Percentiles rank a stretch among this genome's conserved stretches.
Evolutionary conservation across 306 rosid genomes (phyloP).

Genomic region (Carpinus viminea): DNA sequence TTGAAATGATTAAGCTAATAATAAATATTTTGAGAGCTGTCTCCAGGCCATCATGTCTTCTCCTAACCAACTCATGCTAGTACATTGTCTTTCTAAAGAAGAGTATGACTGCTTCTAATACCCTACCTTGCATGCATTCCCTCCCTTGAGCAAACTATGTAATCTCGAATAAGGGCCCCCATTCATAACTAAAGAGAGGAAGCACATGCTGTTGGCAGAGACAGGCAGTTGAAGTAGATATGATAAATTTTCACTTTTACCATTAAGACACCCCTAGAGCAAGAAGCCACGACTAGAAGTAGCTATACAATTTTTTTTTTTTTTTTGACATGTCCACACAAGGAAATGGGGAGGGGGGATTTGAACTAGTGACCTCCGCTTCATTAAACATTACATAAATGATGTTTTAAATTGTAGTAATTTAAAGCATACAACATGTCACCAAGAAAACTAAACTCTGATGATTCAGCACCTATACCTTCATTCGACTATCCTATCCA

Average conservation of each 20-base stretch:
- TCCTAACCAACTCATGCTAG: neutral
- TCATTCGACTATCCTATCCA: neutral
- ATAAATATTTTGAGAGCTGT: neutral
- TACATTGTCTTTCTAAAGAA: neutral
- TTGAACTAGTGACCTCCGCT: too few relatives aligned
- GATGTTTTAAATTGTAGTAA: neutral
- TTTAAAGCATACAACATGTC: neutral
- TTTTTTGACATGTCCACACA: too few relatives aligned
- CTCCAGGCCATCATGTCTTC: neutral
- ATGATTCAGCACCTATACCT: neutral
- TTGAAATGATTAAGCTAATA: neutral
- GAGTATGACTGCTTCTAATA: neutral
- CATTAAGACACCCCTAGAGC: neutral
- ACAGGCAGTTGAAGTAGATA: neutral
- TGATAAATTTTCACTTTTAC: neutral
- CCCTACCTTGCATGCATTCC: neutral
- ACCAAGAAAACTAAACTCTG: conserved; percentile 2
- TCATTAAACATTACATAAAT: neutral
- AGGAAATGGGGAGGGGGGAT: too few relatives aligned
- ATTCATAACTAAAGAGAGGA: neutral
- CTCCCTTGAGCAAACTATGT: neutral
- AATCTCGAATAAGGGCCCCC: neutral
- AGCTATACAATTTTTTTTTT: too few relatives aligned
- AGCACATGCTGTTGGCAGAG: neutral
- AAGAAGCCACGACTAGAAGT: neutral